A percentile compares a stretch with the other conserved stretches of the same genome.
Evolutionary conservation across 768 basidiomycete genomes (phyloP).

Genomic region (Kwoniella shandongensis): DNA sequence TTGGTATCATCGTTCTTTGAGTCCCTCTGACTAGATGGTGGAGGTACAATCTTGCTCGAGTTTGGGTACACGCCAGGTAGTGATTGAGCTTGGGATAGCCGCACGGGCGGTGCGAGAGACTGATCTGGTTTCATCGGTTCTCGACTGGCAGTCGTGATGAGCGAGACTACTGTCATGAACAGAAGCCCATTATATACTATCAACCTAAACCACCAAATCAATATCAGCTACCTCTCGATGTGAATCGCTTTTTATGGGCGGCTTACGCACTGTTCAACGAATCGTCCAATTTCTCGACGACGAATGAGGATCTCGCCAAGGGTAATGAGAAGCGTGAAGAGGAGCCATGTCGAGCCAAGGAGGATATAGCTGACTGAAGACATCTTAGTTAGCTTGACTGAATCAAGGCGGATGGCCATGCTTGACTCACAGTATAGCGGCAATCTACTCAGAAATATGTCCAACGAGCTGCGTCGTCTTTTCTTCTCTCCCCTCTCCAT

Average conservation of each 20-base stretch:
- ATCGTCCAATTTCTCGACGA: constrained; percentile 25
- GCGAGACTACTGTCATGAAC: constrained; percentile 33
- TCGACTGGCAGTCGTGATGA: constrained; percentile 36
- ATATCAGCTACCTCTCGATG: too few relatives aligned
- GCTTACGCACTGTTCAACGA: constrained; percentile 42
- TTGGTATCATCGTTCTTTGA: constrained; percentile 2
- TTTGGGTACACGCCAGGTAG: not conserved
- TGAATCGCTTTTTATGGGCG: not conserved
- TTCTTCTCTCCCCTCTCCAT: constrained; percentile 5
- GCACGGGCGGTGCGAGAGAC: constrained; percentile 19
- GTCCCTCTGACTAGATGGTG: not conserved
- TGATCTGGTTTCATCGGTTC: constrained; percentile 36
- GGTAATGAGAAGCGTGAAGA: constrained; percentile 35
- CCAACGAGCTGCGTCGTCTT: not conserved
- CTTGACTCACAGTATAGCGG: constrained; percentile 16
- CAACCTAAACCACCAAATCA: constrained; percentile 22
- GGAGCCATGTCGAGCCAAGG: constrained; percentile 30
- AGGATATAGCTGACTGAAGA: constrained; percentile 35
- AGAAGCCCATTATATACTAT: constrained; percentile 36
- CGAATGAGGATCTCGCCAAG: constrained; percentile 30
- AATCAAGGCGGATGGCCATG: not conserved
- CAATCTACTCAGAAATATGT: constrained; percentile 7
- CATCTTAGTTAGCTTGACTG: too few relatives aligned
- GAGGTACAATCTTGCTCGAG: not conserved
- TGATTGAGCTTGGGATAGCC: not conserved